Evolutionary conservation across 331 rosid genomes (phyloP).

Genomic region (Arachis monticola): DNA sequence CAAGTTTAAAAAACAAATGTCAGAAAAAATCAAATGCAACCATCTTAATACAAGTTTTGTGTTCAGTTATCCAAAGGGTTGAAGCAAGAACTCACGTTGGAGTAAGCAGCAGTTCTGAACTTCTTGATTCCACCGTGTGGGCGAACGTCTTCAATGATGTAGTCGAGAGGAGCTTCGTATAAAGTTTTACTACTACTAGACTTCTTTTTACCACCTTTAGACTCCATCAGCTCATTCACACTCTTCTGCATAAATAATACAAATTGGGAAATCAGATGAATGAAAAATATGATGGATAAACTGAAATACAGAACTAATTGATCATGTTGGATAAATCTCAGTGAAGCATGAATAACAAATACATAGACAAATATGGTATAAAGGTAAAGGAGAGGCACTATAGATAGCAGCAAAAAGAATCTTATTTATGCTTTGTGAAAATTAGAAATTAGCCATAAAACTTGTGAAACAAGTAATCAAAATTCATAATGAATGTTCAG

Average conservation of each 20-base stretch:
- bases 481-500: background rate
- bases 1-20: background rate
- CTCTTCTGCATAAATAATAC: constrained; percentile 37
- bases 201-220: constrained; percentile 86
- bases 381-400: background rate
- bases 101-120: constrained; percentile 98
- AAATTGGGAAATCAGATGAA: background rate
- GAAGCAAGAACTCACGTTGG: constrained; percentile 66
- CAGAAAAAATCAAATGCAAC: background rate
- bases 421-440: background rate
- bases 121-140: constrained; percentile 99
- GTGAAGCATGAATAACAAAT: background rate
- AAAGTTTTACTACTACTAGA: constrained; percentile 75
- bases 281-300: background rate
- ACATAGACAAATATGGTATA: background rate
- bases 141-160: constrained; percentile 97
- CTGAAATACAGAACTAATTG: constrained; percentile 21
- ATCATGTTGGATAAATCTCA: background rate
- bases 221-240: constrained; percentile 96
- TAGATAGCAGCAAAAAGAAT: background rate
- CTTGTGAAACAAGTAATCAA: constrained; percentile 10
- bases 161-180: constrained; percentile 96
- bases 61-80: background rate
- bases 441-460: background rate
- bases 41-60: background rate